Evolutionary conservation across 164 flowering plant genomes (phyloP), one percentile per base, ranked within the genome.

Genomic region (Sextonia rubra): DNA sequence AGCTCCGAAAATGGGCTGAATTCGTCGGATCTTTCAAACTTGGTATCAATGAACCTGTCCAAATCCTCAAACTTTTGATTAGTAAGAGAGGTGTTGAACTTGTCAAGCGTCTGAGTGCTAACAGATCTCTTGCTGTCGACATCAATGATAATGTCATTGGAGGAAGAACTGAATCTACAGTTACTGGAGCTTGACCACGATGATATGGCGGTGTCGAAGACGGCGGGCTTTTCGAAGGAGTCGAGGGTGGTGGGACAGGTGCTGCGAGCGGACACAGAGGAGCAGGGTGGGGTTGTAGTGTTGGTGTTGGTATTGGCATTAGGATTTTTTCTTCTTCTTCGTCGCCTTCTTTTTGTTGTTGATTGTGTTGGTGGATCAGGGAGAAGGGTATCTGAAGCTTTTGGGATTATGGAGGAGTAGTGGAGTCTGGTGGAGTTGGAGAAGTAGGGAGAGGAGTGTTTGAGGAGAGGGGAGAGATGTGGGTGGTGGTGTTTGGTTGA

Each of bases 401-500:
- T 77, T 6, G 77, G 62, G 60, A 71, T 76, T 0, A 14, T 48
- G 58, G 83, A 79, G 6, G 82, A 72, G 76, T 67, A 60, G 55
- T 25, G 69, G 56, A 75, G 60, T 56, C n/a, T 65, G 22, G 69
- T 49, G 62, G 12, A 15, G 9, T 85, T 86, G 60, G 88, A 74
- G 83, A 85, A 80, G 80, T 89, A 76, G n/a, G 58, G n/a, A 77
- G 85, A 89, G 15, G 97, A 89, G 29, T 85, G 82, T 72, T 90
- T 87, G 4, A 86, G 83, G 17, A 64, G 76, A 37, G 44, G 11
- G 60, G 73, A 63, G 18, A 52, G 58, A 52, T 52, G 17, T 52
- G 79, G 69, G 76, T 52, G 58, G n/a, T 52, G 17, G 17, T 52
- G n/a, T 15, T 14, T 15, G n/a, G 17, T 18, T 15, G 58, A 52